Evolutionary conservation across 805 yeast genomes (phyloP).

Genomic region (Metahyphopichia silvanorum): DNA sequence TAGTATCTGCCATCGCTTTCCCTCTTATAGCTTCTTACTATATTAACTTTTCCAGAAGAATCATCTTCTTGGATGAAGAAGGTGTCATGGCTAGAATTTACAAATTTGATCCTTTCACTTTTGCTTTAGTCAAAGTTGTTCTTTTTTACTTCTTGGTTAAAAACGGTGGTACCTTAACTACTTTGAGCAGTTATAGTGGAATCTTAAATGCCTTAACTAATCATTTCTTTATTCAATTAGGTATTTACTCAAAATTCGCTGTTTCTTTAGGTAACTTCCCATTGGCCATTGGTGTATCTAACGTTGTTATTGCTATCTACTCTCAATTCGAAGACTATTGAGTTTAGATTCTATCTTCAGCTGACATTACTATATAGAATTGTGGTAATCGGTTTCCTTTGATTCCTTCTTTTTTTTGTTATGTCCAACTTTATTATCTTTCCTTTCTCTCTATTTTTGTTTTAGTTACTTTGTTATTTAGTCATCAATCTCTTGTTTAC

Average conservation of each 20-base stretch:
- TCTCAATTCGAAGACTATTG: slow-evolving; percentile 47
- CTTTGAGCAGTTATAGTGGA: slow-evolving; percentile 21
- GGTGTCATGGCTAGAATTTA: slow-evolving; percentile 35
- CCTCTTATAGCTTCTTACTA: slow-evolving; percentile 48
- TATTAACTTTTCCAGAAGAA: slow-evolving; percentile 48
- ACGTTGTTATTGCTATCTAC: slow-evolving; percentile 47
- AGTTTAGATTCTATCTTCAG: neutral
- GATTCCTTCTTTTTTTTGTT: slow-evolving; percentile 7
- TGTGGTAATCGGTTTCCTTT: slow-evolving; percentile 6
- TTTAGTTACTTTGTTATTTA: neutral
- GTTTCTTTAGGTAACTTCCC: slow-evolving; percentile 45
- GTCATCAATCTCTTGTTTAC: neutral
- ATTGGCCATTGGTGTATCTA: slow-evolving; percentile 43
- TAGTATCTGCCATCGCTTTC: slow-evolving; percentile 30
- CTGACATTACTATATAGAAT: slow-evolving; percentile 1
- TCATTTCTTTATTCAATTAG: slow-evolving; percentile 32
- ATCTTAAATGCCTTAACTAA: slow-evolving; percentile 24
- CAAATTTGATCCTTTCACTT: slow-evolving; percentile 52
- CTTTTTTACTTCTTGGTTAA: slow-evolving; percentile 37
- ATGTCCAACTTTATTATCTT: slow-evolving; percentile 1
- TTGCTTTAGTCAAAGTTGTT: slow-evolving; percentile 46
- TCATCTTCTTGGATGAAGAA: slow-evolving; percentile 30
- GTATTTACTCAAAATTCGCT: slow-evolving; percentile 34
- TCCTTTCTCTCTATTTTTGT: slow-evolving; percentile 1
- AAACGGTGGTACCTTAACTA: slow-evolving; percentile 26